A percentile compares a stretch with the other conserved stretches of the same genome.
Conservation (phyloP, 805 yeast genomes). For the Komagataella populi region DNA sequence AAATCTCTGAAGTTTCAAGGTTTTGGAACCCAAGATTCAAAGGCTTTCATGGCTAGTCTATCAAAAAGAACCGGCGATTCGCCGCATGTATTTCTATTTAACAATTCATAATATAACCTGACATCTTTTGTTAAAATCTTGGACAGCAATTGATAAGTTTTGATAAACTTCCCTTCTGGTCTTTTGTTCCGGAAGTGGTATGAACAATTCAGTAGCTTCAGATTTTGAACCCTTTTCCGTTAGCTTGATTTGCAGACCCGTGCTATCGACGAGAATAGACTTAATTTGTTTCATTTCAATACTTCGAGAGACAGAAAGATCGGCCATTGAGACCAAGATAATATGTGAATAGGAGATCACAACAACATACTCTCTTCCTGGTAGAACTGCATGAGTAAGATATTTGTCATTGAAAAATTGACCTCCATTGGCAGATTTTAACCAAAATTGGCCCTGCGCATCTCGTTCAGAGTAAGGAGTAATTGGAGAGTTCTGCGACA, state of each 20-base stretch:
- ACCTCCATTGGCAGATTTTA: slow-evolving; percentile 77
- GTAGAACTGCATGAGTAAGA: slow-evolving; percentile 71
- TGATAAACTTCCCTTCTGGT: slow-evolving; percentile 56
- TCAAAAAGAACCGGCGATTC: slow-evolving; percentile 30
- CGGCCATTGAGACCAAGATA: slow-evolving; percentile 49
- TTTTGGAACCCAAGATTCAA: slow-evolving; percentile 29
- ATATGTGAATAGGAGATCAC: slow-evolving; percentile 64
- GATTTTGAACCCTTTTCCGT: slow-evolving; percentile 40
- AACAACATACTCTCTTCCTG: slow-evolving; percentile 69
- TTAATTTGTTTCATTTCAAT: slow-evolving; percentile 50
- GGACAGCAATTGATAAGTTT: slow-evolving; percentile 69
- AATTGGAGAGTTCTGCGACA: slow-evolving; percentile 61
- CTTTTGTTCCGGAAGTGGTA: slow-evolving; percentile 61
- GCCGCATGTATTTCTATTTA: slow-evolving; percentile 2
- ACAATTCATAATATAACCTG: slow-evolving; percentile 26
- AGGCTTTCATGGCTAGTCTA: slow-evolving; percentile 27
- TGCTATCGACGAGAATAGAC: slow-evolving; percentile 60
- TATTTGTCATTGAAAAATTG: slow-evolving; percentile 57
- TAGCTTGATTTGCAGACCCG: slow-evolving; percentile 51
- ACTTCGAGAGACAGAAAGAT: slow-evolving; percentile 57
- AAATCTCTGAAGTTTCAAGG: slow-evolving; percentile 39
- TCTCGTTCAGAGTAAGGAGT: slow-evolving; percentile 67
- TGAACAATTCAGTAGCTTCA: slow-evolving; percentile 33
- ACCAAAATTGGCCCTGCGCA: slow-evolving; percentile 90
- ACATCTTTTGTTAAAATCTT: slow-evolving; percentile 60